Evolutionary conservation across 768 basidiomycete genomes (phyloP).

Genomic region (Russula abietina): DNA sequence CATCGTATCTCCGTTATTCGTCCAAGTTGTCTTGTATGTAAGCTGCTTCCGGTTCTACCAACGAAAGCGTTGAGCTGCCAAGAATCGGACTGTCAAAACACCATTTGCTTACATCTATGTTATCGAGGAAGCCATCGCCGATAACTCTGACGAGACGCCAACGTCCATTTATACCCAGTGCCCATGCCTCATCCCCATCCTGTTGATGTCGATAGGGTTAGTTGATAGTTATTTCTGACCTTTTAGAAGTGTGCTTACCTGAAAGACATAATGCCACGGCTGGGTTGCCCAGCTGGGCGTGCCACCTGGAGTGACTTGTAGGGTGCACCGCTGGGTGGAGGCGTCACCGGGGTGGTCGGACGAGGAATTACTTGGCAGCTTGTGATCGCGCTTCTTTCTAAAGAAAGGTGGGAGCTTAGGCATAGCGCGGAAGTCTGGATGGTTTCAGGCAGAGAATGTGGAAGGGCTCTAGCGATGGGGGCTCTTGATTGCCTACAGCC

Average conservation of each 20-base stretch:
- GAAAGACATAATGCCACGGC: slow-evolving; percentile 19
- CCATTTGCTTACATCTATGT: slow-evolving; percentile 8
- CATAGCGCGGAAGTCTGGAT: neutral
- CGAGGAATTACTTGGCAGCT: neutral
- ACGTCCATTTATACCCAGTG: slow-evolving; percentile 8
- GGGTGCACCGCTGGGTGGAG: neutral
- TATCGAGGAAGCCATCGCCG: slow-evolving; percentile 11
- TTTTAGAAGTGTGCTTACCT: neutral
- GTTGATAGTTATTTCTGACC: neutral
- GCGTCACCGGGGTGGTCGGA: neutral
- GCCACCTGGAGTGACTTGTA: slow-evolving; percentile 3
- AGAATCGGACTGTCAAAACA: neutral
- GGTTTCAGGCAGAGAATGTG: neutral
- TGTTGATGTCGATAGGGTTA: no score
- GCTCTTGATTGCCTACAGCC: neutral
- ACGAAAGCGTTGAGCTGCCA: neutral
- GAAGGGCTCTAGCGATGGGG: neutral
- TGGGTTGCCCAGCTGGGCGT: slow-evolving; percentile 18
- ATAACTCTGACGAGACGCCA: slow-evolving; percentile 19
- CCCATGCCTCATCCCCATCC: slow-evolving; percentile 17
- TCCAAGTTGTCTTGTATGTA: slow-evolving; percentile 16
- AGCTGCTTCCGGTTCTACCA: slow-evolving; percentile 14
- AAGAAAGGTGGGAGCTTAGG: neutral
- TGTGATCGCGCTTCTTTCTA: neutral
- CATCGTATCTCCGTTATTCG: neutral